phyloP scores from a whole-genome alignment of 371 early-diverging fungal genomes.

The Circinella minor region DNA sequence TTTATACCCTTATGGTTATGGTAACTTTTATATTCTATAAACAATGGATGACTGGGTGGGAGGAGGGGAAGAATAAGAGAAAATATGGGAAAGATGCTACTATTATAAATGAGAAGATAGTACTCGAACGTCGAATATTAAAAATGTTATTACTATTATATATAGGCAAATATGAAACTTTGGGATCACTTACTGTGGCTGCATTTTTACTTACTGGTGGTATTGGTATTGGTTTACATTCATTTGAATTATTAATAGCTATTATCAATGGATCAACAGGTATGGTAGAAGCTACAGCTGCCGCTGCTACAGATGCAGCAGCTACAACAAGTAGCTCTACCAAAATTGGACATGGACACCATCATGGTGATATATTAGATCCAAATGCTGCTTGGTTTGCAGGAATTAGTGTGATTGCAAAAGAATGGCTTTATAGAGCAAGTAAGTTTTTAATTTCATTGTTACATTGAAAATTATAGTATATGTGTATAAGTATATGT shows the following conservation, averaged over 20 bases:
- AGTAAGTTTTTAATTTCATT: conserved; percentile 36
- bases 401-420: conserved; percentile 62
- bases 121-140: too few species aligned
- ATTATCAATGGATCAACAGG: conserved; percentile 21
- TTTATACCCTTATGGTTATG: conserved; percentile 70
- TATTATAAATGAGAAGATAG: too few species aligned
- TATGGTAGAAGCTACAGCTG: conserved; percentile 13
- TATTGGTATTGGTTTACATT: conserved; percentile 68
- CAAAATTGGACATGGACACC: conserved; percentile 29
- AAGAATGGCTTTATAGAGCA: conserved; percentile 69
- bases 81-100: not conserved
- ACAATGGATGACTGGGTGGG: too few species aligned
- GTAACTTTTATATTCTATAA: conserved; percentile 26
- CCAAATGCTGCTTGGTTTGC: conserved; percentile 81
- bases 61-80: not conserved
- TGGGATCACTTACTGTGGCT: conserved; percentile 74
- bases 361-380: conserved; percentile 50
- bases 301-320: not conserved
- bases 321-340: not conserved
- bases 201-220: conserved; percentile 65
- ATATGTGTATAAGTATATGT: too few species aligned
- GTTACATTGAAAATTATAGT: too few species aligned
- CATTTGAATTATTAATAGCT: conserved; percentile 57
- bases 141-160: not conserved
- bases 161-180: conserved; percentile 68